A percentile compares a stretch with the other conserved stretches of the same genome.
Evolutionary conservation across 169 alveolate genomes (phyloP).

Genomic region (Eimeria acervulina): DNA sequence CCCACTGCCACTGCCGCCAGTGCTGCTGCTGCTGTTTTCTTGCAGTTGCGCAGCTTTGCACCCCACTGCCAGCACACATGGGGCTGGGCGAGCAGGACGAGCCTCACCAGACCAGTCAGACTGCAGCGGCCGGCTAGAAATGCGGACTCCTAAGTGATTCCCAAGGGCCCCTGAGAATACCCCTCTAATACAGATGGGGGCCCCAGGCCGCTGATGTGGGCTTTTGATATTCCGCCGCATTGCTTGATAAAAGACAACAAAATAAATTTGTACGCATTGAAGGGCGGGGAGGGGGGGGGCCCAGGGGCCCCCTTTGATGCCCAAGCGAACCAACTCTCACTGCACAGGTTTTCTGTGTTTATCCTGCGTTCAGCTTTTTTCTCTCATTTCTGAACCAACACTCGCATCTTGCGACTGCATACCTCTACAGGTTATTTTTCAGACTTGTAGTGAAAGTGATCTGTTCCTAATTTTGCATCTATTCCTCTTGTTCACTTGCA

Average conservation of each 20-base stretch:
- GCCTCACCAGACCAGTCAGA: not conserved
- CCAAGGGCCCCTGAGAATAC: slow-evolving; percentile 12
- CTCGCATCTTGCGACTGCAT: not conserved
- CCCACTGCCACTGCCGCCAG: not conserved
- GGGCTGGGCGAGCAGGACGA: not conserved
- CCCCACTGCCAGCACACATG: not conserved
- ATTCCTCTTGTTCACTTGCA: not conserved
- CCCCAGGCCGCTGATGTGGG: slow-evolving; percentile 35
- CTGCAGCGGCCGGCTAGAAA: slow-evolving; percentile 7
- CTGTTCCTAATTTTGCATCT: not conserved
- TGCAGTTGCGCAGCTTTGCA: not conserved
- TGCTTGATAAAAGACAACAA: not conserved
- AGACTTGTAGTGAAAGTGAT: not conserved
- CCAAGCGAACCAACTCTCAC: not conserved
- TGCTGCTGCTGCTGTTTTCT: slow-evolving; percentile 12
- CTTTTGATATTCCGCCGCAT: not conserved
- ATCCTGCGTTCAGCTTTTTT: not conserved
- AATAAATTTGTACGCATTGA: not conserved
- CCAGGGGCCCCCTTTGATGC: slow-evolving; percentile 39
- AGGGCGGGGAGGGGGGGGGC: too few relatives aligned
- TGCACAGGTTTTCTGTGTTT: slow-evolving; percentile 7
- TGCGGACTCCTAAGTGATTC: not conserved
- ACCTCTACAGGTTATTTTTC: not conserved
- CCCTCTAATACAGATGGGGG: slow-evolving; percentile 14
- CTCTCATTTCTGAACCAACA: not conserved